phyloP scores from a whole-genome alignment of 352 stramenopile species.

The Phytophthora brassicae region DNA sequence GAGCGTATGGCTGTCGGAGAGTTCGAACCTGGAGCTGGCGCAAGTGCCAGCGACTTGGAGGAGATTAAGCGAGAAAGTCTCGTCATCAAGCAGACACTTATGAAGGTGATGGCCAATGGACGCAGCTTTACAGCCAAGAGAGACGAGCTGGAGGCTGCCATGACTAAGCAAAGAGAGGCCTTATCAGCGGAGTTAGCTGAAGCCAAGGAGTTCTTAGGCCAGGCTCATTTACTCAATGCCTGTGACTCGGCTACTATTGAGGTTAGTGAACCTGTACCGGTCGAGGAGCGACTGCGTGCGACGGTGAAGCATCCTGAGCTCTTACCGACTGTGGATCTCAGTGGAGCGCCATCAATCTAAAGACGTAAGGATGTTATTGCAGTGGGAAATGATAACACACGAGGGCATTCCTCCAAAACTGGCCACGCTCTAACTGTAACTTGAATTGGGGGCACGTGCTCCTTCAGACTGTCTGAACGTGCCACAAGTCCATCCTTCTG shows the following conservation, averaged over 20 bases:
- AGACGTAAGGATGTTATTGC: constrained; percentile 4
- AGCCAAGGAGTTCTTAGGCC: constrained; percentile 74
- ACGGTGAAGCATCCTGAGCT: constrained; percentile 55
- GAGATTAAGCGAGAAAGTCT: constrained; percentile 63
- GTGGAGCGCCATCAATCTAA: constrained; percentile 52
- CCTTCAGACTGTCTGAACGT: constrained; percentile 21
- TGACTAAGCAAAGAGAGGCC: constrained; percentile 74
- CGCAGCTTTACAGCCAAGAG: constrained; percentile 51
- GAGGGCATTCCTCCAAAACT: constrained; percentile 15
- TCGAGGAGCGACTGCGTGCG: constrained; percentile 65
- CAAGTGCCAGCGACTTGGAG: constrained; percentile 44
- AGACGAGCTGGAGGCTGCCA: constrained; percentile 57
- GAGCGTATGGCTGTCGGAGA: constrained; percentile 83
- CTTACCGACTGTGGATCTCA: constrained; percentile 51
- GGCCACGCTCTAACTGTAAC: constrained; percentile 29
- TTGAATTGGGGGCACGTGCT: constrained; percentile 13
- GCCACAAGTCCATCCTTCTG: not conserved
- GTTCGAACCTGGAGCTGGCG: constrained; percentile 40
- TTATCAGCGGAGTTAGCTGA: constrained; percentile 61
- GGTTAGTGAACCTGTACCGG: constrained; percentile 54
- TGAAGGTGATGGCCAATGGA: constrained; percentile 59
- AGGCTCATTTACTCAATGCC: constrained; percentile 53
- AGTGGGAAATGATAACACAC: constrained; percentile 5
- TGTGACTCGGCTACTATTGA: constrained; percentile 42
- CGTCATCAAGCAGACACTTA: constrained; percentile 58